Evolutionary conservation across 2,329 filamentous ascomycete species (phyloP), one percentile per base, ranked within the genome.

Genomic region (Fusarium sp.): DNA sequence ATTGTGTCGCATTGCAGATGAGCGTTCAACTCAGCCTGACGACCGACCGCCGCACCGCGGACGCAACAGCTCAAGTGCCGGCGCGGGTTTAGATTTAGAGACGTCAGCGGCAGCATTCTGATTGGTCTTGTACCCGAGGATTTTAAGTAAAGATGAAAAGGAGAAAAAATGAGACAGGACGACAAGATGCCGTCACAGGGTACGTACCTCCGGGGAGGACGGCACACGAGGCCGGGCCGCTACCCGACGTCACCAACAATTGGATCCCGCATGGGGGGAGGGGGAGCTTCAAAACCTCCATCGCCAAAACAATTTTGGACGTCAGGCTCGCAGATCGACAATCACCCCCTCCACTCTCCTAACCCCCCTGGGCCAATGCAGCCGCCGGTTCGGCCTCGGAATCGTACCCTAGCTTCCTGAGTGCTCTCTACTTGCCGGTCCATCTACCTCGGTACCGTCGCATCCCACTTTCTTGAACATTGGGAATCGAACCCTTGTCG

Each of bases 1-100:
- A 32, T 65, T 74, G 72, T 72, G 69, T 74, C 71, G 71, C 71
- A 74, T 74, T 72, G 72, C 71, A 74, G 62, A 66, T 63, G 71
- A 74, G 66, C 58, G 43, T 59, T 54, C 22, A 25, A 20, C 32
- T 32, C 22, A 58, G 52, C 63, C 35, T 54, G 35, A 61, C 27
- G 50, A 54, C 25, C 47, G 47, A 52, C 50, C 50, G 50, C 50
- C 50, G 45, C 40, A 20, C 33, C 38, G 63, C 71, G 71, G 71
- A 74, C 57, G 72, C 72, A 74, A 27, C 60, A 45, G 22, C 65
- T 17, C 74, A 72, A 69, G 64, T 74, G 72, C 72, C 71, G 71
- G 63, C 17, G 17, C 61, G 15, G 25, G 27, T 52, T 66, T 63
- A 58, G 38, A 54, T 57, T 52, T 37, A 40, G 32, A 45, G 72